Evolutionary conservation across 108 stramenopile genomes (phyloP), one percentile per base, ranked within the genome.

Genomic region (Tribonema minus): DNA sequence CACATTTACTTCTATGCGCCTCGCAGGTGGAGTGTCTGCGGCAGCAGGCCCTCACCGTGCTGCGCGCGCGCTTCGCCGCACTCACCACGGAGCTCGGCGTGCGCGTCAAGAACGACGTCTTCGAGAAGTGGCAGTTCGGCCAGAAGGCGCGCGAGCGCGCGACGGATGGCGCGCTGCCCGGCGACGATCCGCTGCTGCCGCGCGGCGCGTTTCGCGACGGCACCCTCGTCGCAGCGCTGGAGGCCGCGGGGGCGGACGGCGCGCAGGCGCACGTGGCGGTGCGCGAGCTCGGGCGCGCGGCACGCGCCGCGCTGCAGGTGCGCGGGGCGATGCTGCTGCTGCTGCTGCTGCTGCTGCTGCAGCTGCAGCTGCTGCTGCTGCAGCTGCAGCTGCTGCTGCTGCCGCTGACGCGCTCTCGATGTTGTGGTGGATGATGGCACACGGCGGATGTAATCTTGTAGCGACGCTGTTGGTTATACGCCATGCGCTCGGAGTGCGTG

Each of bases 111-210:
- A 79, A 79, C 68, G 77, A 79, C 64, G 37, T 70, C 67, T 79
- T 79, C 33, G 77, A 79, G 37, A 37, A 68, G 77, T 79, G 77
- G 77, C 77, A 79, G 76, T 65, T 77, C 15, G 67, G 64, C 7
- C 46, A 54, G 46, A 54, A 54, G 46, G 15, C 20, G 46, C 9
- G 46, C 46, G 46, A 54, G 46, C 46, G 20, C 15, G 46, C 15
- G 15, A n/a, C n/a, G n/a, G 46, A 54, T 54, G 46, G 15, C 20
- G 46, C 46, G 46, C 46, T 54, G 46, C 46, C 46, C 9, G 46
- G 46, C 46, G 46, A 54, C 20, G 76, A 77, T 40, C 76, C 76
- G 23, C 41, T 77, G 5, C 46, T 77, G 31, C 76, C 76, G 3
- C 46, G 54, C 0, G 34, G 54, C 46, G 70, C 76, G 2, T 77